phyloP scores from a whole-genome alignment of 306 rosid genomes.

The Potentilla sterilis region DNA sequence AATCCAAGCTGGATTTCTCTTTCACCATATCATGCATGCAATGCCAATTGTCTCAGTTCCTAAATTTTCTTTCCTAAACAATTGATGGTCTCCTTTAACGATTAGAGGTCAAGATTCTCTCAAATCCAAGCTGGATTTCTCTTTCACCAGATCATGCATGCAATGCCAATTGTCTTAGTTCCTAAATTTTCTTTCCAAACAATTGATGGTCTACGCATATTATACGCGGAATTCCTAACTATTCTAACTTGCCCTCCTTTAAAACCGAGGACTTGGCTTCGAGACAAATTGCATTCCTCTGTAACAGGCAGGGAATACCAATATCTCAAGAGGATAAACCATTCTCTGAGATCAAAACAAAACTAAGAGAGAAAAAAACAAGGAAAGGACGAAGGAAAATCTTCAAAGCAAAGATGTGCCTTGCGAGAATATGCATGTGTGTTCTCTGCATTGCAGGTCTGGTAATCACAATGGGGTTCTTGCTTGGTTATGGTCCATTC shows the following conservation, averaged over 20 bases:
- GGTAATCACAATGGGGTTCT: not conserved
- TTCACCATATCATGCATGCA: not conserved
- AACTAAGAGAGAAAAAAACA: not conserved
- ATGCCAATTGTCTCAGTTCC: not conserved
- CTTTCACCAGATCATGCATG: not conserved
- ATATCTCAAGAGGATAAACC: not conserved
- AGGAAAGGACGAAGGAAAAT: not conserved
- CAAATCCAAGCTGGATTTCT: not conserved
- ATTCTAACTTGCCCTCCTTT: not conserved
- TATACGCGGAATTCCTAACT: not conserved
- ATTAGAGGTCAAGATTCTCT: not conserved
- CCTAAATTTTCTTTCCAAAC: not conserved
- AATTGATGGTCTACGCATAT: not conserved
- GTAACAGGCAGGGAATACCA: not conserved
- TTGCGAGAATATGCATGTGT: not conserved
- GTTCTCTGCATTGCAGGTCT: not conserved
- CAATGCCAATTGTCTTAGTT: not conserved
- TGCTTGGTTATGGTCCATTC: not conserved
- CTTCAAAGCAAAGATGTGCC: not conserved
- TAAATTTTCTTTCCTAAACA: not conserved
- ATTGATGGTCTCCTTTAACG: not conserved
- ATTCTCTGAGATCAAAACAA: not conserved
- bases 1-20: not conserved
- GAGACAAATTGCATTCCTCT: not conserved
- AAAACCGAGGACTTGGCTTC: not conserved